A percentile compares a stretch with the other conserved stretches of the same genome.
These are phyloP conservation scores for Penicillium roqueforti DNA, from an alignment of 495 filamentous ascomycete species.

Conservation along the genomic window DNA sequence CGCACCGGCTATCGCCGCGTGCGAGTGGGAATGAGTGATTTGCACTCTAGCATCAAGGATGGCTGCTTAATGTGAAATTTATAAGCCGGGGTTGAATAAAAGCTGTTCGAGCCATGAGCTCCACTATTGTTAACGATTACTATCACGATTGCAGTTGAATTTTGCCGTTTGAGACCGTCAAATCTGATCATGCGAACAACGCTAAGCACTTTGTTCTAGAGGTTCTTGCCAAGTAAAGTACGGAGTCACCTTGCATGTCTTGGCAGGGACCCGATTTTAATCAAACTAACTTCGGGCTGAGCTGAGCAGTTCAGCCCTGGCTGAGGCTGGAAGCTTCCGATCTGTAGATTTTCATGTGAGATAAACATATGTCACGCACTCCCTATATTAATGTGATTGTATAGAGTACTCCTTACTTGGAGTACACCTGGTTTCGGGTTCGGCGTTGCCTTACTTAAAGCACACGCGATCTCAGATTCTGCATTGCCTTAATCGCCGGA, in stretches of 20 bases:
- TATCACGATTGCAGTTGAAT: no score
- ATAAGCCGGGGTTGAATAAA: background rate
- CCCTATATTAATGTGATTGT: no score
- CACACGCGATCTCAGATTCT: background rate
- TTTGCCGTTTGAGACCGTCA: no score
- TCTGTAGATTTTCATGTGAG: background rate
- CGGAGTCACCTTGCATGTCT: no score
- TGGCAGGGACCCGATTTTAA: no score
- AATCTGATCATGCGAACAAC: no score
- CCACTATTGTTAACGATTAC: background rate
- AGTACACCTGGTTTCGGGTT: background rate
- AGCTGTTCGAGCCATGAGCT: background rate
- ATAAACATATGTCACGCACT: no score
- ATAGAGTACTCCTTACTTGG: background rate
- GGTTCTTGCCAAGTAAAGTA: no score
- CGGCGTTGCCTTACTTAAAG: background rate
- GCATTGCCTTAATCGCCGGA: background rate
- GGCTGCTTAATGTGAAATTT: constrained; percentile 78
- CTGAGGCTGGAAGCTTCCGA: no score
- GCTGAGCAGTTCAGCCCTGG: no score
- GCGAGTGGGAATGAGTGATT: constrained; percentile 72
- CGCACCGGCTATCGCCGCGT: constrained; percentile 58
- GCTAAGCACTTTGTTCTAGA: no score
- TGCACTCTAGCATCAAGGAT: constrained; percentile 85
- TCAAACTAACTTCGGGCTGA: background rate